Percentiles rank a stretch among this genome's conserved stretches.
These are phyloP conservation scores for Raffaelea albimanens DNA, from an alignment of 2,329 filamentous ascomycete species.

Conservation along the genomic window DNA sequence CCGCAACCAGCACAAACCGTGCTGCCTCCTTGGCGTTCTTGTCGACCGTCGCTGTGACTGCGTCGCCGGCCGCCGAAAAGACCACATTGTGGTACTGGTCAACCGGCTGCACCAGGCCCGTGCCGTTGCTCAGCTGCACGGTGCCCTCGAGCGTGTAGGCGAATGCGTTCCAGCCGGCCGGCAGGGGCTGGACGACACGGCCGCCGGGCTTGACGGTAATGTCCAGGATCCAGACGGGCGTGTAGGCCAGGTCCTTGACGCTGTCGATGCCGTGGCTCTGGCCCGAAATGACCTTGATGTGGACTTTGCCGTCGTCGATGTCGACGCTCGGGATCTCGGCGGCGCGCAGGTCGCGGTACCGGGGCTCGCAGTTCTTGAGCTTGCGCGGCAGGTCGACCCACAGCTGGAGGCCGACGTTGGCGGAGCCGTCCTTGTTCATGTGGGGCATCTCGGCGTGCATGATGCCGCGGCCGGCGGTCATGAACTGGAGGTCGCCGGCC, in stretches of 20 bases:
- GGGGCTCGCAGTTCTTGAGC: slow-evolving; percentile 81
- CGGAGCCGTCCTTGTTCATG: slow-evolving; percentile 62
- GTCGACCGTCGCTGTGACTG: slow-evolving; percentile 61
- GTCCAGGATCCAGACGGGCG: slow-evolving; percentile 93
- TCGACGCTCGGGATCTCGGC: slow-evolving; percentile 69
- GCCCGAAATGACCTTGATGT: slow-evolving; percentile 84
- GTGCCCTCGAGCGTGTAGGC: slow-evolving; percentile 74
- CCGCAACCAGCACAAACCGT: slow-evolving; percentile 63
- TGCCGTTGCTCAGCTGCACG: slow-evolving; percentile 50
- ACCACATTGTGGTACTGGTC: slow-evolving; percentile 79
- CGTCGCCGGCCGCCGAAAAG: slow-evolving; percentile 71
- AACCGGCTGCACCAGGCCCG: slow-evolving; percentile 36
- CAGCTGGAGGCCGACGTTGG: slow-evolving; percentile 82
- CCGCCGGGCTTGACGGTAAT: slow-evolving; percentile 73
- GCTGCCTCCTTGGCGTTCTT: slow-evolving; percentile 50
- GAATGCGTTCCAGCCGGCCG: slow-evolving; percentile 80
- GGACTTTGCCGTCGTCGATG: slow-evolving; percentile 62
- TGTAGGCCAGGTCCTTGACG: slow-evolving; percentile 81
- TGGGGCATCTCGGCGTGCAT: slow-evolving; percentile 94
- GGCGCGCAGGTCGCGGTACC: slow-evolving; percentile 78
- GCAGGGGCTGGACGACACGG: slow-evolving; percentile 63
- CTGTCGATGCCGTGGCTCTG: slow-evolving; percentile 76
- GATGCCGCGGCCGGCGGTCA: slow-evolving; percentile 88
- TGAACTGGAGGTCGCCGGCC: slow-evolving; percentile 90
- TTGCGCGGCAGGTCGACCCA: slow-evolving; percentile 85